Evolutionary conservation across 1,284 basidiomycete genomes (phyloP), one percentile per base, ranked within the genome.

Genomic region (Ganoderma sinense): DNA sequence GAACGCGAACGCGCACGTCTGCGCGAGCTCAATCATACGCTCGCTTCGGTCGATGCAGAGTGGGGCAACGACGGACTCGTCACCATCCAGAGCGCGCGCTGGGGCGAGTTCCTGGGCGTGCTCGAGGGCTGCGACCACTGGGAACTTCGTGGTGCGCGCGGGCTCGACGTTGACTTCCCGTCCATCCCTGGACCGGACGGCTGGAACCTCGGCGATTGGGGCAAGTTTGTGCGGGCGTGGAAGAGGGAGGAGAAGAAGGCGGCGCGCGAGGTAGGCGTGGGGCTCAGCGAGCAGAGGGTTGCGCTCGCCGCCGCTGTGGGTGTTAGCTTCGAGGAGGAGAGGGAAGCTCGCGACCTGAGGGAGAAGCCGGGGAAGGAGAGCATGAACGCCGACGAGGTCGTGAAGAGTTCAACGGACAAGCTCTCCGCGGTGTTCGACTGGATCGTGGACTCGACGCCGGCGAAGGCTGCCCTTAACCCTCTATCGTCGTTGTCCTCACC

Each of bases 1-100:
- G 87, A 87, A 71, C 84, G 82, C 58, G 84, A 87, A 67, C 82
- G 85, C 59, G 80, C 81, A 20, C 79, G 80, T 18, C 70, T 86
- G 18, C 81, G 77, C 66, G 73, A 75, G 36, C 63, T 74, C 48
- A 71, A 74, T 53, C 74, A 75, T 71, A 75, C 63, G 64, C 72
- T 56, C 58, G 73, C 39, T 65, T 68, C 58, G 55, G 69, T 66
- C 18, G 86, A 87, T 40, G 84, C 82, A 36, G 83, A 93, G 74
- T 94, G 94, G 89, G 97, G 97, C 1, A 98, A 99, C 79, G 98
- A 99, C 78, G 97, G 97, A 0, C 85, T 99, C 18, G 97, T 99
- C 23, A 94, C 93, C 14, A 88, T 99, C 18, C 90, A 93, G 73
- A 94, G 92, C 74, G 95, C 97, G 18, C 90, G 91, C 75, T 98